Percentiles rank a stretch among this genome's conserved stretches.
phyloP scores from a whole-genome alignment of 148 eudicot species.

The Spergularia marina region DNA sequence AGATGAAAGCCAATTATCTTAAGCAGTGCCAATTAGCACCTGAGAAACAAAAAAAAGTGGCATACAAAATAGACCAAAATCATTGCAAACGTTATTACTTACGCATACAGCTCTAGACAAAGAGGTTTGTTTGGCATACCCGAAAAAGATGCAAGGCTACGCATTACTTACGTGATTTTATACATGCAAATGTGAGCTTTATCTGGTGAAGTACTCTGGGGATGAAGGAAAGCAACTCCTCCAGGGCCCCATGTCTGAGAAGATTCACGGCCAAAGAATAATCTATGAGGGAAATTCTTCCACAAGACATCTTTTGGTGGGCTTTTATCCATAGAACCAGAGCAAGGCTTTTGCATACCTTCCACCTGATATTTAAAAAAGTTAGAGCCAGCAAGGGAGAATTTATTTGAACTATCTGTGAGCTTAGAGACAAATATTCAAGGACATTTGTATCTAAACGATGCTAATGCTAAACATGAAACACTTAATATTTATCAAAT shows the following conservation, averaged over 20 bases:
- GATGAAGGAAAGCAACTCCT: constrained; percentile 93
- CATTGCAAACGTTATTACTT: neutral
- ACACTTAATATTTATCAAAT: neutral
- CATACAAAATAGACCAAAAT: neutral
- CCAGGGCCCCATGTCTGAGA: constrained; percentile 84
- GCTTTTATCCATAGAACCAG: constrained; percentile 80
- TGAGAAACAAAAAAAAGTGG: neutral
- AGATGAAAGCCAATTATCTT: neutral
- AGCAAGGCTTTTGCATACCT: constrained; percentile 70
- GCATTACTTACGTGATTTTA: constrained; percentile 66
- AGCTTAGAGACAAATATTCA: neutral
- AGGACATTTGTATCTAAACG: neutral
- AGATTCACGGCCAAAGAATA: constrained; percentile 75
- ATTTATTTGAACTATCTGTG: neutral
- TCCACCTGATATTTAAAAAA: constrained; percentile 52
- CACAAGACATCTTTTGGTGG: constrained; percentile 68
- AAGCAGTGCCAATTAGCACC: neutral
- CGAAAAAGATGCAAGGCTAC: neutral
- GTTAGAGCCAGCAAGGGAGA: constrained; percentile 6
- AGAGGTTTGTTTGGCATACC: neutral
- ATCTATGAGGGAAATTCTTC: constrained; percentile 68
- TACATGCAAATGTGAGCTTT: constrained; percentile 67
- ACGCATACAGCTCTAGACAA: neutral
- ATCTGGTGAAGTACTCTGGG: constrained; percentile 50
- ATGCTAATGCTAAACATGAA: neutral